Percentiles rank a stretch among this genome's conserved stretches.
phyloP scores from a whole-genome alignment of 176 grass and related monocot species.

The Raddia guianensis region DNA sequence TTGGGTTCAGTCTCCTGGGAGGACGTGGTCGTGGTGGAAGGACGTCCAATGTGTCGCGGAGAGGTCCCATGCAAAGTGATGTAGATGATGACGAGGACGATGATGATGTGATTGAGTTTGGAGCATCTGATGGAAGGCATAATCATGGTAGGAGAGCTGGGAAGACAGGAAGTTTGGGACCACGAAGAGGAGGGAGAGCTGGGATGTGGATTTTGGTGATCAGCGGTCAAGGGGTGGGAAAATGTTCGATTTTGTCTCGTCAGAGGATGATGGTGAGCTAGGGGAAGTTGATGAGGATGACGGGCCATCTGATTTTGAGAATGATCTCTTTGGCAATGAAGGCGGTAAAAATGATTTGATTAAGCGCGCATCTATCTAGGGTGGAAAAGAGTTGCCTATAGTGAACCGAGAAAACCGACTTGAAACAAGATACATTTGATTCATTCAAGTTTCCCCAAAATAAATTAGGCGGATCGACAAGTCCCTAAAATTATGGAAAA shows the following conservation, averaged over 20 bases:
- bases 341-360: slow-evolving; percentile 39
- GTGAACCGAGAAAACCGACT: no score
- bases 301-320: slow-evolving; percentile 57
- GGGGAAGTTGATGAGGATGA: slow-evolving; percentile 52
- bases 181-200: slow-evolving; percentile 29
- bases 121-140: slow-evolving; percentile 38
- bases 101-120: slow-evolving; percentile 20
- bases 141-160: slow-evolving; percentile 27
- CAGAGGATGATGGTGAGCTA: slow-evolving; percentile 48
- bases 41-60: slow-evolving; percentile 7
- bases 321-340: slow-evolving; percentile 48
- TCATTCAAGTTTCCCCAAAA: no score
- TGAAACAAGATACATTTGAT: no score
- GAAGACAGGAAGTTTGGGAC: not conserved
- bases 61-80: slow-evolving; percentile 40
- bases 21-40: slow-evolving; percentile 17
- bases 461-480: no score
- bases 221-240: slow-evolving; percentile 2
- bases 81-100: slow-evolving; percentile 22
- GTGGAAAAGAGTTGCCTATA: no score
- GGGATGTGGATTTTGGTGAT: slow-evolving; percentile 32
- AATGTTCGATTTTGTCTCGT: slow-evolving; percentile 33
- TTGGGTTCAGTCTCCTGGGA: slow-evolving; percentile 42
- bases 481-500: no score
- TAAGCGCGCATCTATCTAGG: slow-evolving; percentile 5